Percentiles rank a stretch among this genome's conserved stretches.
These are phyloP conservation scores for Leccinum boreale DNA, from an alignment of 768 basidiomycete species.

Conservation along the genomic window DNA sequence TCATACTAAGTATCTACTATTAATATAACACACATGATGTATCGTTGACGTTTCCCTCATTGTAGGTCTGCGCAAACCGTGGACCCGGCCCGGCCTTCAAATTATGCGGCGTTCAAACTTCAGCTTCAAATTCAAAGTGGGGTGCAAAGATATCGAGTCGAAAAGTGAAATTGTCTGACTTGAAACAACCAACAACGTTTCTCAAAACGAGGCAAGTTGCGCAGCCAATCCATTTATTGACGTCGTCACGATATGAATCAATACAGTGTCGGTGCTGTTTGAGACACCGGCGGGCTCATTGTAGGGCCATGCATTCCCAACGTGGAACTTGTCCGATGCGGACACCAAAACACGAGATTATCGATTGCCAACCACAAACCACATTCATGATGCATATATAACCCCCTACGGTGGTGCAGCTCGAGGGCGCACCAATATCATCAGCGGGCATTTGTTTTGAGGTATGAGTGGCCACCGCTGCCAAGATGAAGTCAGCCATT, in stretches of 20 bases:
- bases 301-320: not conserved
- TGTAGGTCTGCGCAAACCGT: not conserved
- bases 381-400: not conserved
- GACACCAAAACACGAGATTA: not conserved
- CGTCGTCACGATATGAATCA: not conserved
- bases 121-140: not conserved
- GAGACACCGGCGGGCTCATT: not conserved
- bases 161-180: not conserved
- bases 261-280: not conserved
- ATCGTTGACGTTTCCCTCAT: not conserved
- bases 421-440: not conserved
- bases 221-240: not conserved
- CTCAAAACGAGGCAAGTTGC: not conserved
- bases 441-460: not conserved
- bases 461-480: not conserved
- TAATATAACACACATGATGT: slow-evolving; percentile 14
- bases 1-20: slow-evolving; percentile 11
- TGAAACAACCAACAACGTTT: not conserved
- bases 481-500: not conserved
- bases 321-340: not conserved
- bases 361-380: not conserved
- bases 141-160: not conserved
- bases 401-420: not conserved
- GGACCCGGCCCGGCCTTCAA: not conserved
- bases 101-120: not conserved